Evolutionary conservation across 2,329 filamentous ascomycete species (phyloP), one percentile per base, ranked within the genome.

Genomic region (Alternaria solani): DNA sequence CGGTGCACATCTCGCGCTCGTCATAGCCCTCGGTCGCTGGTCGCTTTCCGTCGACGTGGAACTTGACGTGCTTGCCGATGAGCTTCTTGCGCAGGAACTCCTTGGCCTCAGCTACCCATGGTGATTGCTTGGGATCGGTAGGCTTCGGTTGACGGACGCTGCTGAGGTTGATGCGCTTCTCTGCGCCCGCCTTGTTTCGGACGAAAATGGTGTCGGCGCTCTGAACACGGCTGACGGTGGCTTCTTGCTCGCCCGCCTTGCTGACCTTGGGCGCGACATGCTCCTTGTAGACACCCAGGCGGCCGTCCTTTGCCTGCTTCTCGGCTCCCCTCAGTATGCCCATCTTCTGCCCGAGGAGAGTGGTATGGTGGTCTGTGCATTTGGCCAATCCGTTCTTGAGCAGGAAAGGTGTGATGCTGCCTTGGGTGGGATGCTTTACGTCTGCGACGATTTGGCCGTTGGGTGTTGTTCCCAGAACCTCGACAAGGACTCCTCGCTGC

Each of bases 291-390:
- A 98, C 77, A 47, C 93, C 92, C 44, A 90, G 85, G 72, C 91
- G 90, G 67, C 87, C 86, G 66, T 88, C 86, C 80, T 93, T 93
- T 5, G 95, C 95, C 59, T 87, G 83, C 78, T 92, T 94, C 82
- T 99, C 95, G 1, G 95, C 94, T 66, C 91, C 88, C 64, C 95
- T 89, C 58, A 98, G 87, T 59, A 86, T 79, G 42, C 90, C 89
- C 95, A 99, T 99, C 71, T 94, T 92, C 51, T 88, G 83, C 44
- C 95, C 95, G 11, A 99, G 87, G 81, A 97, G 85, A 39, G 93
- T 96, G 1, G 94, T 96, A 82, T 99, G 95, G 80, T 95, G 94
- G 79, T 99, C 95, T 66, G 94, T 93, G 83, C 94, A 98, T 73
- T 93, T 88, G 41, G 94, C 95, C 57, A 98, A 85, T 70, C 95